Evolutionary conservation across 225 moss, liverwort and hornwort species (phyloP), one percentile per base, ranked within the genome.

Genomic region (Takakia lepidozioides): DNA sequence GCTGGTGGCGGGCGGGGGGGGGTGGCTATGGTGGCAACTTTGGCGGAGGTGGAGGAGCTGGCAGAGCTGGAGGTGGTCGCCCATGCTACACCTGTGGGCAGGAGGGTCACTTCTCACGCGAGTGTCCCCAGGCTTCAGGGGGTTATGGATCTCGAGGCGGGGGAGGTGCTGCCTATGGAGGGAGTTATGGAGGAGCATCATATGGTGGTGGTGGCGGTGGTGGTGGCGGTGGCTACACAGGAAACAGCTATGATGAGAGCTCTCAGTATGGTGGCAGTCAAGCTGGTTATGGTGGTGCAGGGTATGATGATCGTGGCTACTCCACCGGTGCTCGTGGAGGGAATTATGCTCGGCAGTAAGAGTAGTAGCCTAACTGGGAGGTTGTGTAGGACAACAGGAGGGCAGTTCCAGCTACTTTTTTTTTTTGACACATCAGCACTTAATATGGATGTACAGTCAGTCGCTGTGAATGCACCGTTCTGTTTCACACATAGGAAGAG

Each of bases 71-170:
- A 38, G 61, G 80, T 42, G 80, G 85, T 2, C 85, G 85, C 14
- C 49, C 58, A 1, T 93, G 92, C 44, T 93, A 78, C 17, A 71
- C 70, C 0, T 93, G 92, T 61, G 92, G 92, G 3, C 92, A 93
- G 52, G 92, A 93, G 60, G 92, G 92, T 19, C 92, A 93, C 41
- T 80, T 88, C 59, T 73, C 85, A 1, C 77, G 92, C 11, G 92
- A 93, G 56, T 93, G 92, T 50, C 92, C 92, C 48, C 85, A 81
- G 58, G 55, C 59, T n/a, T n/a, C n/a, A n/a, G 56, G 45, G 6
- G 73, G 68, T 2, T 82, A 81, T 25, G 78, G 78, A 0, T 64
- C 67, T 2, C 61, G 73, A n/a, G 67, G 56, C n/a, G n/a, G n/a
- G n/a, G n/a, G n/a, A 19, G 69, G 73, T 28, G 62, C 64, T 35